Base-by-base conservation (phyloP, 495 filamentous ascomycete species). In the Daldinia childiae region DNA sequence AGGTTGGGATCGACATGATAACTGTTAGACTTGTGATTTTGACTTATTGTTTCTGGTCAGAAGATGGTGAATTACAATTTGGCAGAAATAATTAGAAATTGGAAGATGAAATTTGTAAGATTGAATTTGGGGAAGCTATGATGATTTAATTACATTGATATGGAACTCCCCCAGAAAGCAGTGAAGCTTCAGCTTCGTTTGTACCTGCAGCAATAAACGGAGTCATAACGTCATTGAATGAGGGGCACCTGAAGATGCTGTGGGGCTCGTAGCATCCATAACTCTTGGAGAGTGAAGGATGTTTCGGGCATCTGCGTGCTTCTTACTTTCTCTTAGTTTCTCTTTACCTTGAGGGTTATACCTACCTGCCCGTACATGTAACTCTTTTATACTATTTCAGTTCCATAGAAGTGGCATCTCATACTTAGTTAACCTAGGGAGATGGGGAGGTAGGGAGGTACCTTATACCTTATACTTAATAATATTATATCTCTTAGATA, bases 1-100 rank as follows among this genome's bases (percentile, higher is more conserved):
- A 87, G 60, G 88, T 90, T 48, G 89, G 87, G 74, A 90, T 89
- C 27, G 76, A 73, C 74, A 76, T 76, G 59, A 48, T 57, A 39
- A 27, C 36, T 59, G 55, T 30, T 58, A 34, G 9, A 11, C 39
- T 43, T 24, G 30, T 2, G 14, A 56, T 9, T 29, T 19, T 51
- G 54, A 29, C 2, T 54, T 32, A 61, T 43, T 62, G 9, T 34
- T 14, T 38, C 15, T 29, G 9, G 17, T 21, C n/a, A 41, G 41
- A 38, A 29, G 36, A 58, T 30, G 21, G 26, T n/a, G 27, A 17
- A 36, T 58, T 54, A n/a, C 5, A 39, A 9, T 29, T 36, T 1
- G 6, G 21, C n/a, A 12, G 26, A 60, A 32, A 3, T 26, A 64
- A 17, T 27, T 51, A 15, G 38, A 26, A 64, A 17, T 27, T 51